Conservation (phyloP, 331 rosid species). For the Acacia pycnantha region DNA sequence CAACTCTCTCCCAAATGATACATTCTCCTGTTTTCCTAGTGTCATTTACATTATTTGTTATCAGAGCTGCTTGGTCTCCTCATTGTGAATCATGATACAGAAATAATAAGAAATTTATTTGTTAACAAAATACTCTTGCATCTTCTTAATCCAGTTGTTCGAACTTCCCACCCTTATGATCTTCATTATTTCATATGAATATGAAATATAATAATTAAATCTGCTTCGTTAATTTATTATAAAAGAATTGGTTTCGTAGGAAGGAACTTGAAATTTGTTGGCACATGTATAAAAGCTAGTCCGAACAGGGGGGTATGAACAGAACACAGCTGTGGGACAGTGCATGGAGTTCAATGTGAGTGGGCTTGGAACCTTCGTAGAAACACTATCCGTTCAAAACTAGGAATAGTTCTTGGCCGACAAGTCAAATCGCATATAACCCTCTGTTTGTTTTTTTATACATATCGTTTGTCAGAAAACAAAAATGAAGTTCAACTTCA, state of each 20-base stretch:
- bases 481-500: background rate
- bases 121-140: too few species aligned
- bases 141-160: too few species aligned
- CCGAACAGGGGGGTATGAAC: background rate
- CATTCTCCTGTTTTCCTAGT: background rate
- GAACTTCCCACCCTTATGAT: too few species aligned
- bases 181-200: too few species aligned
- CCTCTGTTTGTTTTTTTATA: background rate
- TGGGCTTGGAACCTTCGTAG: slow-evolving; percentile 22
- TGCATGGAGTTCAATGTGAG: background rate
- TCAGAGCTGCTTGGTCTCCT: background rate
- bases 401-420: slow-evolving; percentile 30
- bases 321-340: background rate
- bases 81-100: background rate
- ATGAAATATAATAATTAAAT: too few species aligned
- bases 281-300: background rate
- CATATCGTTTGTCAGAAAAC: background rate
- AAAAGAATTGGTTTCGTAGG: background rate
- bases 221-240: too few species aligned
- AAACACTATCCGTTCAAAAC: background rate
- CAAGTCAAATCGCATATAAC: slow-evolving; percentile 29
- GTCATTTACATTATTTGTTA: background rate
- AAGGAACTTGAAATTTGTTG: background rate
- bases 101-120: background rate
- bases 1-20: background rate